These are phyloP conservation scores for Miscanthus sacchariflorus DNA, from an alignment of 202 grass and related monocot species.

Conservation along the genomic window DNA sequence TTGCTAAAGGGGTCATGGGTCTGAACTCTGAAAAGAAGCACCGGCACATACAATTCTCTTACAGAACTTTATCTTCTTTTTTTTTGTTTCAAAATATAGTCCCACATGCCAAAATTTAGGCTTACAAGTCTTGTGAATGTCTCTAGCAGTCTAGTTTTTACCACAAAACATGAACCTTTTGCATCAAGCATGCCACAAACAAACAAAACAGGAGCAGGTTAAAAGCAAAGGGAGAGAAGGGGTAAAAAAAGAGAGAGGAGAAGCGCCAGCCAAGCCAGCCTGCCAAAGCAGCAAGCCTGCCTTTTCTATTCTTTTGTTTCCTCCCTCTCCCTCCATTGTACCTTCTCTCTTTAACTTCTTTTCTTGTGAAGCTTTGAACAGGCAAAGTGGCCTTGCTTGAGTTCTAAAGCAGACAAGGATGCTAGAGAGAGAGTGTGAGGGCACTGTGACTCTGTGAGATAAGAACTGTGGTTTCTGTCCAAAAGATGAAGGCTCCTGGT, in stretches of 20 bases:
- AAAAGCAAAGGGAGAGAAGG: background rate
- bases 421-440: slow-evolving; percentile 3
- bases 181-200: slow-evolving; percentile 30
- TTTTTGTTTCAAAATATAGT: background rate
- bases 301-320: slow-evolving; percentile 47
- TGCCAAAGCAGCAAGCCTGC: slow-evolving; percentile 48
- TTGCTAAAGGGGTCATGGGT: slow-evolving; percentile 42
- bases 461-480: slow-evolving; percentile 38
- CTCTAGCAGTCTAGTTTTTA: background rate
- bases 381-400: slow-evolving; percentile 55
- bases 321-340: slow-evolving; percentile 25
- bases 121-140: background rate
- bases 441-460: background rate
- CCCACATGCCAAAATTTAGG: slow-evolving; percentile 2
- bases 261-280: slow-evolving; percentile 11
- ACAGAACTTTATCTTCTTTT: background rate
- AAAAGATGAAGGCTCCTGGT: slow-evolving; percentile 39
- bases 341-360: slow-evolving; percentile 61
- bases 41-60: background rate
- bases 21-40: slow-evolving; percentile 36
- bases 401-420: slow-evolving; percentile 44
- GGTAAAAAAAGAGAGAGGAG: slow-evolving; percentile 24
- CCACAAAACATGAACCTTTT: slow-evolving; percentile 1
- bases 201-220: slow-evolving; percentile 35
- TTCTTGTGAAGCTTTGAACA: slow-evolving; percentile 57